A percentile compares a stretch with the other conserved stretches of the same genome.
Evolutionary conservation across 345 rosid species (phyloP).

Genomic region (Chamaenerion angustifolium): DNA sequence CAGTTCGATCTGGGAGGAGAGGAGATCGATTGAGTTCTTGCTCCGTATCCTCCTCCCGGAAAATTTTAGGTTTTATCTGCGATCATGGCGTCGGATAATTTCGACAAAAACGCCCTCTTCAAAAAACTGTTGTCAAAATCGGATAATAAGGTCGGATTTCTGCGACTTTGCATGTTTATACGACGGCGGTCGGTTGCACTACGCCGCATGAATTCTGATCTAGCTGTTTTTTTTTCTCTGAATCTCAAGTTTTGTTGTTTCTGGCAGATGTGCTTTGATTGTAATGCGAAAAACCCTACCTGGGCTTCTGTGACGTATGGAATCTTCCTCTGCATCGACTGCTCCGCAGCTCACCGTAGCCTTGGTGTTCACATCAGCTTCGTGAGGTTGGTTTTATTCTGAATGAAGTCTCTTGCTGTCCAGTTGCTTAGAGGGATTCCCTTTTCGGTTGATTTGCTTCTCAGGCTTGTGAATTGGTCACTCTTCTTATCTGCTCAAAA

Average conservation of each 20-base stretch:
- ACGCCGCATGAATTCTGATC: slow-evolving; percentile 30
- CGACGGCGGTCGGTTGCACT: background rate
- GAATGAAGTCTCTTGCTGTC: too few relatives aligned
- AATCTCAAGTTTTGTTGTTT: slow-evolving; percentile 16
- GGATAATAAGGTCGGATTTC: slow-evolving; percentile 64
- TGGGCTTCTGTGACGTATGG: slow-evolving; percentile 99
- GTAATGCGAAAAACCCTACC: slow-evolving; percentile 91
- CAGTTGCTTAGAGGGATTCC: too few relatives aligned
- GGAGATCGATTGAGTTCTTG: slow-evolving; percentile 8
- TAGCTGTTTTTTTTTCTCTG: slow-evolving; percentile 1
- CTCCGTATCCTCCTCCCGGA: slow-evolving; percentile 5
- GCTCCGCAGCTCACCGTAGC: slow-evolving; percentile 92
- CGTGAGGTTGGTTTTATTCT: slow-evolving; percentile 44
- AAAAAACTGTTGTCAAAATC: slow-evolving; percentile 75
- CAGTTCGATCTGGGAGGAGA: slow-evolving; percentile 10
- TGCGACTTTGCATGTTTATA: background rate
- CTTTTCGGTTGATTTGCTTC: too few relatives aligned
- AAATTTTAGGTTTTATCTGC: background rate
- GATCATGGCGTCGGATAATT: slow-evolving; percentile 54
- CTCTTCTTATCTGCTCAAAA: too few relatives aligned
- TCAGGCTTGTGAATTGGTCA: too few relatives aligned
- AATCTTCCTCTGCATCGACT: slow-evolving; percentile 94
- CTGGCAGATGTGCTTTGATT: slow-evolving; percentile 83
- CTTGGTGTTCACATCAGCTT: slow-evolving; percentile 97
- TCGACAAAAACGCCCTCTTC: slow-evolving; percentile 66